A percentile compares a stretch with the other conserved stretches of the same genome.
These are phyloP conservation scores for Parascedosporium putredinis DNA, from an alignment of 2,329 filamentous ascomycete genomes.

Conservation along the genomic window DNA sequence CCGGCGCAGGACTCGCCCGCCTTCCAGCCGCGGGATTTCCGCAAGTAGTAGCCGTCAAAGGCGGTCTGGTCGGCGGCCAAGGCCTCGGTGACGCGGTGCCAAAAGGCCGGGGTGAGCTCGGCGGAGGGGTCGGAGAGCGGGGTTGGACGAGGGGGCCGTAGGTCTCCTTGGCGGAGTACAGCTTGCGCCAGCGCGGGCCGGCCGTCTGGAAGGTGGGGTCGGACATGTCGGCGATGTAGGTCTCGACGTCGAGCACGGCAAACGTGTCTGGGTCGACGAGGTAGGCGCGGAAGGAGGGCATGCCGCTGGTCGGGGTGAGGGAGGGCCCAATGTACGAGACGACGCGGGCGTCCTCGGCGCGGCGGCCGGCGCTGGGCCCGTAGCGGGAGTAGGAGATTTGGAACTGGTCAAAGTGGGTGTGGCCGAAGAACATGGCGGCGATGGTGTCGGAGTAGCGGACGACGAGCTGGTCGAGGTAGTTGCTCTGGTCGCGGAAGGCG, in stretches of 20 bases:
- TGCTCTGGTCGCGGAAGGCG: conserved; percentile 39
- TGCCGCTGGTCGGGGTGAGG: conserved; percentile 43
- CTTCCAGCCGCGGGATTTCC: conserved; percentile 37
- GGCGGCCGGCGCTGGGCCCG: conserved; percentile 17
- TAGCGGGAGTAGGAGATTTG: conserved; percentile 44
- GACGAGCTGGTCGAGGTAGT: conserved; percentile 42
- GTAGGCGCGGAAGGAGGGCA: conserved; percentile 48
- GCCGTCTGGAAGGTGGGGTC: conserved; percentile 29
- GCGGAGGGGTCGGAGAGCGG: conserved; percentile 24
- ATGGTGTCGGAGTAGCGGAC: conserved; percentile 43
- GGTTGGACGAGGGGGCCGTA: conserved; percentile 35
- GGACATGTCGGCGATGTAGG: conserved; percentile 43
- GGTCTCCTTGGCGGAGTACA: conserved; percentile 44
- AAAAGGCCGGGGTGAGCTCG: conserved; percentile 46
- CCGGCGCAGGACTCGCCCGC: conserved; percentile 26
- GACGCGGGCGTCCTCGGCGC: conserved; percentile 31
- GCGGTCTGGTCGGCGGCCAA: conserved; percentile 31
- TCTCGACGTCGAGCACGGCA: conserved; percentile 40
- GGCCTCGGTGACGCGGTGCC: conserved; percentile 43
- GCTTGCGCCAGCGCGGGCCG: conserved; percentile 40
- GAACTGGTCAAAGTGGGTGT: conserved; percentile 48
- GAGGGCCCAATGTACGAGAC: conserved; percentile 45
- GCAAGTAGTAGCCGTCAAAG: conserved; percentile 35
- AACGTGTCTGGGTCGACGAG: conserved; percentile 47
- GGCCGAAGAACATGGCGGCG: conserved; percentile 45